phyloP scores from a whole-genome alignment of 1,139 yeast species.

The Candida sp. region DNA sequence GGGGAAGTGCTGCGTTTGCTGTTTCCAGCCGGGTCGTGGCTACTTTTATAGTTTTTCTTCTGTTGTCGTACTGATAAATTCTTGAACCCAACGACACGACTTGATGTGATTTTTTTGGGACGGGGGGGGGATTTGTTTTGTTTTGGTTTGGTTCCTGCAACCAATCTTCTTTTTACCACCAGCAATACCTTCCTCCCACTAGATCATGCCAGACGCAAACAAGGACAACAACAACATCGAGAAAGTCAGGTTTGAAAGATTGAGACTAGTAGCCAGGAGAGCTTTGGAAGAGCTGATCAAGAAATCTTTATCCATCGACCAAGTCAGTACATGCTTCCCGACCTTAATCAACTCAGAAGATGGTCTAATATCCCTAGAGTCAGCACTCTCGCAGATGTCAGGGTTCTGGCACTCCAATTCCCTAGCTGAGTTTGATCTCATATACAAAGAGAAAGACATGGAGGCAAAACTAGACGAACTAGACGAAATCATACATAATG shows the following conservation, averaged over 20 bases:
- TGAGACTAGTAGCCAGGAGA: conserved; percentile 59
- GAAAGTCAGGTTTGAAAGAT: conserved; percentile 55
- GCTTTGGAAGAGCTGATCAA: conserved; percentile 70
- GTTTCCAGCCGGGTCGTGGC: neutral
- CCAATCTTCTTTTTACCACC: no score
- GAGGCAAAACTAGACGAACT: conserved; percentile 61
- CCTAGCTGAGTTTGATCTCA: conserved; percentile 64
- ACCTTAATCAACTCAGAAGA: conserved; percentile 50
- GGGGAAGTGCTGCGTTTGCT: neutral
- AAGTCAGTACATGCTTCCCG: conserved; percentile 71
- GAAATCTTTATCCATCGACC: conserved; percentile 62
- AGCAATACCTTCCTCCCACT: no score
- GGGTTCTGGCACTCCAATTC: conserved; percentile 66
- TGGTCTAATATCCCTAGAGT: conserved; percentile 56
- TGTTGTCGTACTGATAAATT: neutral
- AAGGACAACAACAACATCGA: conserved; percentile 11
- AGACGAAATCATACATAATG: conserved; percentile 66
- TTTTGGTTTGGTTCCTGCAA: conserved; percentile 1
- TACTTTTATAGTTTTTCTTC: neutral
- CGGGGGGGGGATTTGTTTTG: no score
- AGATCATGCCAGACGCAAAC: no score
- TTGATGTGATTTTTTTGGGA: neutral
- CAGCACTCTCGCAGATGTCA: conserved; percentile 64
- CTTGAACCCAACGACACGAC: conserved; percentile 2
- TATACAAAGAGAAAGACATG: conserved; percentile 66